Evolutionary conservation across 2,329 filamentous ascomycete species (phyloP).

Genomic region (Colletotrichum neosansevieriae): DNA sequence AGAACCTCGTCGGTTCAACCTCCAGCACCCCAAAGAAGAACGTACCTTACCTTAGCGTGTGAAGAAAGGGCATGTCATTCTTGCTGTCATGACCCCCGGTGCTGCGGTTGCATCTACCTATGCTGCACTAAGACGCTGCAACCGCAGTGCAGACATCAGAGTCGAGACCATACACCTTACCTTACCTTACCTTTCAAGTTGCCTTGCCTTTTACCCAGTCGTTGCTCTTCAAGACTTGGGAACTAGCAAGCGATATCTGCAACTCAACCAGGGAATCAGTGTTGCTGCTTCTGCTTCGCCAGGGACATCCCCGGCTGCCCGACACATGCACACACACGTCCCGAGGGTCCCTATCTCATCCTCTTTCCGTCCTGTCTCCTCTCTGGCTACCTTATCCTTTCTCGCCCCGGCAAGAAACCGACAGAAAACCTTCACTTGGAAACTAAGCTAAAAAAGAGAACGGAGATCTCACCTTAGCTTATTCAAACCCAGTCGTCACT

Average conservation of each 20-base stretch:
- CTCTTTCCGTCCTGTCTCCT: not conserved
- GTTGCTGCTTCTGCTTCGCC: conserved; percentile 4
- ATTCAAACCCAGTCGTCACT: conserved; percentile 25
- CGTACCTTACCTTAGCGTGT: too few relatives aligned
- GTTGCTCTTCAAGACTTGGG: not conserved
- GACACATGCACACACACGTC: conserved; percentile 1
- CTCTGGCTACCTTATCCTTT: not conserved
- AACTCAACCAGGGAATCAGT: not conserved
- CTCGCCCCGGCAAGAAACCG: conserved; percentile 4
- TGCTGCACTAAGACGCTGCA: conserved; percentile 33
- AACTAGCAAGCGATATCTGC: not conserved
- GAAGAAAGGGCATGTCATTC: conserved; percentile 3
- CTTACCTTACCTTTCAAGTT: not conserved
- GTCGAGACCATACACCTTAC: not conserved
- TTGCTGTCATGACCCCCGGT: conserved; percentile 1
- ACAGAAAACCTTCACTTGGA: conserved; percentile 11
- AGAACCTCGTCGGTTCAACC: conserved; percentile 10
- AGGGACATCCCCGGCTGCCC: conserved; percentile 23
- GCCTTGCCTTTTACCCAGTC: too few relatives aligned
- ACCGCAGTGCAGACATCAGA: conserved; percentile 14
- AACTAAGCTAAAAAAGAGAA: conserved; percentile 1
- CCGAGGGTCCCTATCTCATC: conserved; percentile 1
- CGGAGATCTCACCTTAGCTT: conserved; percentile 6
- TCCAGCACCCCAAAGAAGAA: not conserved
- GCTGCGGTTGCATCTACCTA: conserved; percentile 4